Percentiles rank a stretch among this genome's conserved stretches.
phyloP scores from a whole-genome alignment of 192 early-diverging fungal genomes.

The Coemansia sp. region DNA sequence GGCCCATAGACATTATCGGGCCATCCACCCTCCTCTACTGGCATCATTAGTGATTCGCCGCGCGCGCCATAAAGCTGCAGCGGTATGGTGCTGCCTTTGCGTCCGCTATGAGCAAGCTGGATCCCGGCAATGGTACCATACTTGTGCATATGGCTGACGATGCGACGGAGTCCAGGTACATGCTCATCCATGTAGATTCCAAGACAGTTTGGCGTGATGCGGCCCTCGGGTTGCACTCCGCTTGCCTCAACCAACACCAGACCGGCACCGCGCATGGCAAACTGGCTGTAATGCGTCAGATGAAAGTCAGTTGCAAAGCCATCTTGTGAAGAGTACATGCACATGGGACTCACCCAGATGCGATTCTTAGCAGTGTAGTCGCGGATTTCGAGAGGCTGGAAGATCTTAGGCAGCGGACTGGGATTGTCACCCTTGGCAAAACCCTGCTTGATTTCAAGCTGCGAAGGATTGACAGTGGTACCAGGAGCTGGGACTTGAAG shows the following conservation, averaged over 20 bases:
- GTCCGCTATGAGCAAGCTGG: constrained; percentile 82
- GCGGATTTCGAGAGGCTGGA: constrained; percentile 68
- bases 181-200: constrained; percentile 87
- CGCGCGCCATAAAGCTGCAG: constrained; percentile 12
- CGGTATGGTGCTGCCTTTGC: constrained; percentile 61
- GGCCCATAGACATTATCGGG: constrained; percentile 69
- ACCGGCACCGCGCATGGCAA: constrained; percentile 74
- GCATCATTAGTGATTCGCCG: constrained; percentile 9
- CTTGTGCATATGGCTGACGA: constrained; percentile 59
- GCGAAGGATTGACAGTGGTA: constrained; percentile 30
- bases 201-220: constrained; percentile 72
- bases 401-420: constrained; percentile 54
- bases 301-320: constrained; percentile 71
- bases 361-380: constrained; percentile 73
- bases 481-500: constrained; percentile 30
- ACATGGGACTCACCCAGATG: constrained; percentile 79
- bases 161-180: constrained; percentile 48
- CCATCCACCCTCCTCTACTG: constrained; percentile 63
- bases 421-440: constrained; percentile 13
- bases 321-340: constrained; percentile 70
- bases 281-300: constrained; percentile 62
- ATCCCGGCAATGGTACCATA: constrained; percentile 64
- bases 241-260: constrained; percentile 79
- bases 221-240: constrained; percentile 71
- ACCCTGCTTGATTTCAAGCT: constrained; percentile 38